phyloP scores from a whole-genome alignment of 129 eudicot species.

The Flaveria sonorensis region DNA sequence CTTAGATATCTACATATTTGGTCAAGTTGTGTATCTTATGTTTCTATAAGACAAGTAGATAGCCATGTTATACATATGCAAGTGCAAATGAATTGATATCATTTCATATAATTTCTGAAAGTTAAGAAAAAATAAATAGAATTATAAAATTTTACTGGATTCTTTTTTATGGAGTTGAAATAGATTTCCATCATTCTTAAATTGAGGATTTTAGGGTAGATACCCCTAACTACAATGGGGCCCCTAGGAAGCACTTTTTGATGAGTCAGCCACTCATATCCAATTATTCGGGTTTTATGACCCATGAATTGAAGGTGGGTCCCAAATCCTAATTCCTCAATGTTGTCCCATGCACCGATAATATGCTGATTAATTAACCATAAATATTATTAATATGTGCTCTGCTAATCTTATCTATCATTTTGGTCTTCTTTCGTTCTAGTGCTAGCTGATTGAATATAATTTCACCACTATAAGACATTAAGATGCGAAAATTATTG shows the following conservation, averaged over 20 bases:
- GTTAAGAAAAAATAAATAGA: no score
- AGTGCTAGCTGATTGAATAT: constrained; percentile 11
- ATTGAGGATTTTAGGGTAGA: background rate
- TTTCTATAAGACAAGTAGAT: no score
- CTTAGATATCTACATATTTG: no score
- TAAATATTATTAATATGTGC: background rate
- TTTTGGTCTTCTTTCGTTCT: constrained; percentile 4
- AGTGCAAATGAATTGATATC: no score
- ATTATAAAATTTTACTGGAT: no score
- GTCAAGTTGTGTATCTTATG: no score
- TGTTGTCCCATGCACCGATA: background rate
- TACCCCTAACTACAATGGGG: background rate
- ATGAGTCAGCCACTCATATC: constrained; percentile 12
- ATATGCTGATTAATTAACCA: background rate
- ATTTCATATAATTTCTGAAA: no score
- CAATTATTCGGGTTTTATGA: background rate
- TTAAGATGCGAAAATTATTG: background rate
- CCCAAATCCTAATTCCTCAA: background rate
- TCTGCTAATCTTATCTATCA: background rate
- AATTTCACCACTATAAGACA: background rate
- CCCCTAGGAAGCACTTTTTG: background rate
- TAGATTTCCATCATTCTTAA: no score
- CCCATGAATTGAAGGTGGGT: background rate
- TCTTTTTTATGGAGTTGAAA: no score
- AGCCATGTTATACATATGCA: no score